A percentile compares a stretch with the other conserved stretches of the same genome.
Conservation (phyloP, 495 filamentous ascomycete genomes). For the Aspergillus sclerotioniger region DNA sequence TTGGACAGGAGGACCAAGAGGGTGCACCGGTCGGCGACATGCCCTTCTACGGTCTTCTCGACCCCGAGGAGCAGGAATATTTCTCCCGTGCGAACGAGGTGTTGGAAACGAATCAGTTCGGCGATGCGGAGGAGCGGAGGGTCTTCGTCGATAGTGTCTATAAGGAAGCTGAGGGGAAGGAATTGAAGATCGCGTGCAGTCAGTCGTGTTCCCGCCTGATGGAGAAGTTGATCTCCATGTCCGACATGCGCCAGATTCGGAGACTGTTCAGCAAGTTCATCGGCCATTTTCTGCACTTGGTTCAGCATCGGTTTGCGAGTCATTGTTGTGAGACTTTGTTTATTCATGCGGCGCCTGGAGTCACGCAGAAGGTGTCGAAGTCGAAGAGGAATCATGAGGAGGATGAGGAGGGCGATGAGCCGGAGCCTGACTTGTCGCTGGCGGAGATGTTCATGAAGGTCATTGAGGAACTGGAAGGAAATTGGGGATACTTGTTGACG, state of each 20-base stretch:
- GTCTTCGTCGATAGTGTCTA: conserved; percentile 85
- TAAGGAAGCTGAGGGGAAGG: conserved; percentile 82
- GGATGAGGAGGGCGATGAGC: conserved; percentile 34
- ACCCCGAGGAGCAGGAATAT: conserved; percentile 88
- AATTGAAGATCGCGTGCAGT: conserved; percentile 91
- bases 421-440: conserved; percentile 58
- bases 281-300: conserved; percentile 82
- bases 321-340: conserved; percentile 97
- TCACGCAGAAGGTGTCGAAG: conserved; percentile 60
- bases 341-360: conserved; percentile 70
- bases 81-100: conserved; percentile 85
- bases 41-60: conserved; percentile 86
- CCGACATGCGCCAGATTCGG: conserved; percentile 78
- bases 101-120: conserved; percentile 85
- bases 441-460: conserved; percentile 81
- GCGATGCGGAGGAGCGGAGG: conserved; percentile 67
- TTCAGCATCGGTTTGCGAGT: conserved; percentile 92
- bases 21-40: conserved; percentile 32
- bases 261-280: conserved; percentile 77
- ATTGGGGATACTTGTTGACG: conserved; percentile 79
- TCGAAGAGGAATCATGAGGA: conserved; percentile 41
- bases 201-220: conserved; percentile 92
- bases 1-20: conserved; percentile 19
- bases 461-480: conserved; percentile 77
- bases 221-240: conserved; percentile 84